phyloP scores from a whole-genome alignment of 2,329 filamentous ascomycete species.

The Thermothelomyces thermophilus region DNA sequence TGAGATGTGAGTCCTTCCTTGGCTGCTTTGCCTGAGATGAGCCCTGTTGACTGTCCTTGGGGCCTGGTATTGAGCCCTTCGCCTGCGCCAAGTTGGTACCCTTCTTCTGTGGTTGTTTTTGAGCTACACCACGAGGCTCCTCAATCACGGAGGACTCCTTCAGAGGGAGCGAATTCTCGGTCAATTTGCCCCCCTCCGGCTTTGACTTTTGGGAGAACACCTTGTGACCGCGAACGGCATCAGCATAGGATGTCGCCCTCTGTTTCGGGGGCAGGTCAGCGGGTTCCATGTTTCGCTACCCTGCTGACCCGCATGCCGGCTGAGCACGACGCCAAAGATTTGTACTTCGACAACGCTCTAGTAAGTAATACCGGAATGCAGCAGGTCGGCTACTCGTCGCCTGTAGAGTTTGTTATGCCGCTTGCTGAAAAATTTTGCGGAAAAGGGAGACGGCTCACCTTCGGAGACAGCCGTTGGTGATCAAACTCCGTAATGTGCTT shows the following conservation, averaged over 20 bases:
- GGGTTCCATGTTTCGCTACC: slow-evolving; percentile 2
- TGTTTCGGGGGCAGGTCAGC: background rate
- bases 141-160: background rate
- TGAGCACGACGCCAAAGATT: too few relatives aligned
- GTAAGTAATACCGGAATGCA: background rate
- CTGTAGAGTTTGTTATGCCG: background rate
- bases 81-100: background rate
- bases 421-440: background rate
- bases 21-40: background rate
- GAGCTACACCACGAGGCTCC: background rate
- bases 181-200: background rate
- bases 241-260: slow-evolving; percentile 12
- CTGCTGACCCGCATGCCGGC: background rate
- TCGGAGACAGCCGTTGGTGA: too few relatives aligned
- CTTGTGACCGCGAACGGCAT: slow-evolving; percentile 12
- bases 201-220: slow-evolving; percentile 3
- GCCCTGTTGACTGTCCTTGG: background rate
- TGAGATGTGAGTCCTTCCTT: background rate
- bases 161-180: background rate
- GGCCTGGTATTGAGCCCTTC: background rate
- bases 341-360: background rate
- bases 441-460: background rate
- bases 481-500: background rate
- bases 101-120: background rate
- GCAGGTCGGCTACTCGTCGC: background rate